A percentile compares a stretch with the other conserved stretches of the same genome.
Evolutionary conservation across 495 filamentous ascomycete genomes (phyloP).

Genomic region (Penicillium samsonianum): DNA sequence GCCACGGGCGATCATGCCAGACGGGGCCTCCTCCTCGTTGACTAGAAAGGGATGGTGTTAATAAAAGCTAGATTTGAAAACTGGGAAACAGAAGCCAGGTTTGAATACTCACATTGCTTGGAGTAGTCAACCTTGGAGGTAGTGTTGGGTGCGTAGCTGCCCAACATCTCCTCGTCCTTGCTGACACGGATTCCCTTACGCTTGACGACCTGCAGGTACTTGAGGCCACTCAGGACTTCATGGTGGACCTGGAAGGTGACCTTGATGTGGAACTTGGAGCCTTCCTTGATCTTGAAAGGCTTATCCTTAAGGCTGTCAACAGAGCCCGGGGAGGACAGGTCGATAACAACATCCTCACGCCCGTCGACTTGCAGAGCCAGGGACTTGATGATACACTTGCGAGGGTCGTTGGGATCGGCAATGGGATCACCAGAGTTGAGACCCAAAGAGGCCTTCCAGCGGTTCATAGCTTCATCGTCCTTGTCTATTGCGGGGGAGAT

Average conservation of each 20-base stretch:
- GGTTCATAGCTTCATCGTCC: constrained; percentile 88
- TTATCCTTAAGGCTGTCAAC: constrained; percentile 73
- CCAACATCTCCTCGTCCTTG: constrained; percentile 97
- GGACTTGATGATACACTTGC: constrained; percentile 85
- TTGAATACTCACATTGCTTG: constrained; percentile 78
- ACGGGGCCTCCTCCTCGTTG: constrained; percentile 82
- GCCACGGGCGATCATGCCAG: constrained; percentile 83
- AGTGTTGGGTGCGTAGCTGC: constrained; percentile 89
- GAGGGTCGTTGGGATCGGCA: constrained; percentile 70
- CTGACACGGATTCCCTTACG: constrained; percentile 77
- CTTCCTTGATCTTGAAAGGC: constrained; percentile 97
- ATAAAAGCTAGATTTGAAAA: not conserved
- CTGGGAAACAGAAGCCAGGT: not conserved
- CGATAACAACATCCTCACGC: constrained; percentile 80
- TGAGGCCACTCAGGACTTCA: constrained; percentile 88
- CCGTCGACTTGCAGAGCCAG: constrained; percentile 80
- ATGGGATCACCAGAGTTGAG: constrained; percentile 66
- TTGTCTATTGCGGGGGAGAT: constrained; percentile 42
- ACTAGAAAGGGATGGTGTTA: constrained; percentile 53
- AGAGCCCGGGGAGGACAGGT: constrained; percentile 65
- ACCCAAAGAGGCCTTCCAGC: constrained; percentile 96
- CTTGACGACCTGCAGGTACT: constrained; percentile 93
- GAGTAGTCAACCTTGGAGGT: constrained; percentile 77
- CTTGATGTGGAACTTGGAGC: constrained; percentile 87
- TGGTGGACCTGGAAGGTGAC: constrained; percentile 93